Evolutionary conservation across 2,329 filamentous ascomycete genomes (phyloP).

Genomic region (Aspergillus fijiensis): DNA sequence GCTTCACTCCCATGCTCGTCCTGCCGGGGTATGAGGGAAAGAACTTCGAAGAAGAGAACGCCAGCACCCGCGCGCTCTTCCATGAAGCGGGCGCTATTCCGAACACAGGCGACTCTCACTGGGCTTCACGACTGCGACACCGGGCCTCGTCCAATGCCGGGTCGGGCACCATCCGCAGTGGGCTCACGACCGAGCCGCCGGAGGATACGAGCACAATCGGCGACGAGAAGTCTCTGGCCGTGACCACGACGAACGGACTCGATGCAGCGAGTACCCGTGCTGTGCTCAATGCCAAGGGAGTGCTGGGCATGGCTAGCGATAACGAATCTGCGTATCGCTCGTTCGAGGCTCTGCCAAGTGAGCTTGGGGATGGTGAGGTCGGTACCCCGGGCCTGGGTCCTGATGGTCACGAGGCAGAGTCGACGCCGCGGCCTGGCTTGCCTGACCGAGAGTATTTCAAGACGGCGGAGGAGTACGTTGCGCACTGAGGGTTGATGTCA

Average conservation of each 20-base stretch:
- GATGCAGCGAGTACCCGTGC: conserved; percentile 34
- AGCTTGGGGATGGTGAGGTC: background rate
- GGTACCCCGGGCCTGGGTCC: background rate
- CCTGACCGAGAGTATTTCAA: conserved; percentile 31
- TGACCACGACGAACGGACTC: conserved; percentile 15
- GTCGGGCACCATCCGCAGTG: conserved; percentile 31
- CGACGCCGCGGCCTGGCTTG: conserved; percentile 24
- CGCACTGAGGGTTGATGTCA: background rate
- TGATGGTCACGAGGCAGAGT: background rate
- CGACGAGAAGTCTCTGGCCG: conserved; percentile 25
- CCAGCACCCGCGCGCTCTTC: conserved; percentile 35
- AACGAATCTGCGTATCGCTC: conserved; percentile 23
- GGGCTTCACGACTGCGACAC: conserved; percentile 18
- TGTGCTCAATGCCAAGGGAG: conserved; percentile 28
- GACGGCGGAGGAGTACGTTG: conserved; percentile 26
- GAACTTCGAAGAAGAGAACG: conserved; percentile 30
- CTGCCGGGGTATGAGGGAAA: conserved; percentile 31
- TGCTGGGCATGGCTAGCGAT: conserved; percentile 22
- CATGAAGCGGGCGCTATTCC: conserved; percentile 29
- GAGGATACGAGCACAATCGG: conserved; percentile 32
- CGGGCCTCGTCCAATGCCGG: conserved; percentile 26
- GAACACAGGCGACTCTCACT: conserved; percentile 22
- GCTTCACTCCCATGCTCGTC: conserved; percentile 26
- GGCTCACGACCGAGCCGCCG: conserved; percentile 26
- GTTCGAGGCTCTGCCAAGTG: conserved; percentile 25